phyloP scores from a whole-genome alignment of 176 grass and related monocot genomes.

The Oryza longistaminata region DNA sequence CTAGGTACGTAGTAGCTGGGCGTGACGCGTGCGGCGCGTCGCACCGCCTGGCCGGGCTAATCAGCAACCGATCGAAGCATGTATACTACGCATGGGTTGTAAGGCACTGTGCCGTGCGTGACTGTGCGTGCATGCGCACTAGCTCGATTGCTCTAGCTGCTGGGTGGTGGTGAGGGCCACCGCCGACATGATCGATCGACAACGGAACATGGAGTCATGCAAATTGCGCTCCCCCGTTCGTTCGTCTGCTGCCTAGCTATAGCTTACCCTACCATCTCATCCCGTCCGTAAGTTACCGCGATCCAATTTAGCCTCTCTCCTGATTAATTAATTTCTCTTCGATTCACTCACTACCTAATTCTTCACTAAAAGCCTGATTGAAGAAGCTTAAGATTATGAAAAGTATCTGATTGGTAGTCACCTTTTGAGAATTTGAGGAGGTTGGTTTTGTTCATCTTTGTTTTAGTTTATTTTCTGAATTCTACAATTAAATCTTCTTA shows the following conservation, averaged over 20 bases:
- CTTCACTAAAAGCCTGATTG: no score
- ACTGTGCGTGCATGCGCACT: background rate
- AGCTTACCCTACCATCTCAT: background rate
- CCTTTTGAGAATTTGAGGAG: no score
- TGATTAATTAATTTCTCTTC: no score
- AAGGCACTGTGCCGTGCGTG: conserved; percentile 21
- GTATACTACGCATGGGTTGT: conserved; percentile 26
- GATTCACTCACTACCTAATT: no score
- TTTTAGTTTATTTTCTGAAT: no score
- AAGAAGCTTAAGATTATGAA: no score
- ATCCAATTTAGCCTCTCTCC: no score
- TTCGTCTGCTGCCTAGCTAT: background rate
- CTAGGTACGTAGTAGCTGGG: background rate
- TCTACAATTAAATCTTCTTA: no score
- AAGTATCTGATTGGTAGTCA: no score
- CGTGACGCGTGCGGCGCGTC: background rate
- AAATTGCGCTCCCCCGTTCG: background rate
- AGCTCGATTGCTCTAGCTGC: background rate
- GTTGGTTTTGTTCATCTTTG: no score
- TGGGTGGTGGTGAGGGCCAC: background rate
- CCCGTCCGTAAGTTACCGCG: background rate
- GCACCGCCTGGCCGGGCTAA: background rate
- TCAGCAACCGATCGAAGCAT: background rate
- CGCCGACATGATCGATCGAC: conserved; percentile 25
- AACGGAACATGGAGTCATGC: conserved; percentile 42